phyloP scores from a whole-genome alignment of 2,329 filamentous ascomycete genomes.

The Fusarium continuum region DNA sequence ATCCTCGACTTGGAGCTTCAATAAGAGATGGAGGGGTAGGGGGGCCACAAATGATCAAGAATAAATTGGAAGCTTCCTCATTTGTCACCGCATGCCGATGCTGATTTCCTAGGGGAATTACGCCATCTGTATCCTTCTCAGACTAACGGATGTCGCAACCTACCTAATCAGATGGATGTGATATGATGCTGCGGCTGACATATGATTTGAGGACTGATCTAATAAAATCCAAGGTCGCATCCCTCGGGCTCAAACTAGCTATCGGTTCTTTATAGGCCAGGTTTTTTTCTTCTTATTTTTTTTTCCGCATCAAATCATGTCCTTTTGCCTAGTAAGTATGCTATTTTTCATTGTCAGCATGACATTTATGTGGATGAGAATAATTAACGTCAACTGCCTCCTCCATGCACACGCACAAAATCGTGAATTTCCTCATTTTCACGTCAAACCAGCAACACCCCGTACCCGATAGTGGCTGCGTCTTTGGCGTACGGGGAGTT shows the following conservation, averaged over 20 bases:
- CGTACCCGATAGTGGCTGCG: slow-evolving; percentile 12
- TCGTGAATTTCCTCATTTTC: neutral
- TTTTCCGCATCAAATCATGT: neutral
- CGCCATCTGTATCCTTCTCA: slow-evolving; percentile 5
- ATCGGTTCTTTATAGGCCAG: neutral
- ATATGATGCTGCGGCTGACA: neutral
- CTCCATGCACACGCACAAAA: neutral
- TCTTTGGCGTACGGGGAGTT: neutral
- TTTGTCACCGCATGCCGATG: slow-evolving; percentile 14
- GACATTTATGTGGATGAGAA: neutral
- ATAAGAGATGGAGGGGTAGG: slow-evolving; percentile 10
- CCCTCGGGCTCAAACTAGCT: neutral
- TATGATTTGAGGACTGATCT: neutral
- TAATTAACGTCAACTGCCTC: neutral
- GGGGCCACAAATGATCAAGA: slow-evolving; percentile 11
- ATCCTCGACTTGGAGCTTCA: slow-evolving; percentile 17
- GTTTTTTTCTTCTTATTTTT: no score
- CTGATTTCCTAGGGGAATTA: slow-evolving; percentile 7
- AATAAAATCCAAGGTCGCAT: neutral
- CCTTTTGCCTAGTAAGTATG: no score
- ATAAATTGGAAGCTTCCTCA: slow-evolving; percentile 21
- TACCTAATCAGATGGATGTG: neutral
- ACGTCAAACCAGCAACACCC: neutral
- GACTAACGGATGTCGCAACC: slow-evolving; percentile 6
- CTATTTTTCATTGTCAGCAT: neutral